These are phyloP conservation scores for Citrus medica DNA, from an alignment of 345 rosid species.

Conservation along the genomic window DNA sequence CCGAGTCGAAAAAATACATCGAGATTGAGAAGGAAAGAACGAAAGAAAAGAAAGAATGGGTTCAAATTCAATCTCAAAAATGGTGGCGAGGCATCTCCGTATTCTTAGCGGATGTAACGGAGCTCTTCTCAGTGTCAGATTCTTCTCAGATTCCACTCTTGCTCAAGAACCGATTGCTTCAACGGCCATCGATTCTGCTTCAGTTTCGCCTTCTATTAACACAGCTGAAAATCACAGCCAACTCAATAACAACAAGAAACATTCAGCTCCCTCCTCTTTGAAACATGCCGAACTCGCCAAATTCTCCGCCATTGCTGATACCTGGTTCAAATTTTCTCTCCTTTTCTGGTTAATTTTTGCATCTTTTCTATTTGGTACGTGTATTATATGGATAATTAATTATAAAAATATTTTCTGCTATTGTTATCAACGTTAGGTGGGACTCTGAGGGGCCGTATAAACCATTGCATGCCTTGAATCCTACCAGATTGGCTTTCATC, in stretches of 20 bases:
- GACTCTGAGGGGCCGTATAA: conserved; percentile 86
- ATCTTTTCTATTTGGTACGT: not conserved
- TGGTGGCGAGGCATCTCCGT: conserved; percentile 35
- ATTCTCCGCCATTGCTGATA: conserved; percentile 79
- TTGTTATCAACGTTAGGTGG: conserved; percentile 57
- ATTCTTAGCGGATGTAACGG: conserved; percentile 1
- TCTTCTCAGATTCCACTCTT: conserved; percentile 27
- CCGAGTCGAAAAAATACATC: not conserved
- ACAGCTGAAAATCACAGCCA: conserved; percentile 11
- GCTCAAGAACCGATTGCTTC: conserved; percentile 15
- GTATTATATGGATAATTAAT: not conserved
- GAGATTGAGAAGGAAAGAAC: not conserved
- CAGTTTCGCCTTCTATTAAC: not conserved
- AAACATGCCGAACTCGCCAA: conserved; percentile 72
- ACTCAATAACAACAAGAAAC: not conserved
- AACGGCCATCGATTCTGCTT: conserved; percentile 6
- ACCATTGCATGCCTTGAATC: conserved; percentile 83
- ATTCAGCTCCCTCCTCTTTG: conserved; percentile 44
- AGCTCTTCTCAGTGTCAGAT: conserved; percentile 23
- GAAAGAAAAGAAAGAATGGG: not conserved
- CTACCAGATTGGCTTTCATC: conserved; percentile 82
- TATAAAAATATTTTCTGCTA: not conserved
- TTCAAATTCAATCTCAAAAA: not conserved
- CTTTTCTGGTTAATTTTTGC: not conserved
- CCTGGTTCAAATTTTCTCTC: conserved; percentile 43